Conservation (phyloP, 2,329 filamentous ascomycete species). For the Proliferodiscus dingleyae region DNA sequence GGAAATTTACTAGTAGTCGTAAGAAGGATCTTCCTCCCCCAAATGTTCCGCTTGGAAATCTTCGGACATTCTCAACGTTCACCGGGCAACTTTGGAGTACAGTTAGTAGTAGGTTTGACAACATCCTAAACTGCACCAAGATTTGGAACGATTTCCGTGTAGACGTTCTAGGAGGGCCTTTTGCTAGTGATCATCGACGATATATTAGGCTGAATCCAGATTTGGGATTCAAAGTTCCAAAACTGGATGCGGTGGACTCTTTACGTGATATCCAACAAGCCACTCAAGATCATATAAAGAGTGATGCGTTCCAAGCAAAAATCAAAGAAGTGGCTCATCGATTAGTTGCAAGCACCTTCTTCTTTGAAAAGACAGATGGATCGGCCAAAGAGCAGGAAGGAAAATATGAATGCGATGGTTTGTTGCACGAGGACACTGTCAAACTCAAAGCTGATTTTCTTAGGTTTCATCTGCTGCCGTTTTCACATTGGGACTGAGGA, state of each 20-base stretch:
- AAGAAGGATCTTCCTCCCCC: too few relatives aligned
- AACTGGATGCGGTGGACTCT: not conserved
- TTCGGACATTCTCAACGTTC: too few relatives aligned
- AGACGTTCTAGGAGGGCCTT: not conserved
- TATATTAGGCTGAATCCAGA: conserved; percentile 5
- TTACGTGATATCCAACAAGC: not conserved
- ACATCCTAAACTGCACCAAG: not conserved
- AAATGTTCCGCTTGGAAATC: too few relatives aligned
- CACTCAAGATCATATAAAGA: not conserved
- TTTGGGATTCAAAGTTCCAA: not conserved
- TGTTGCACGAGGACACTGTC: not conserved
- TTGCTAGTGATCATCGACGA: not conserved
- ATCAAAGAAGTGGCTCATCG: not conserved
- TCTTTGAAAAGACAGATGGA: conserved; percentile 4
- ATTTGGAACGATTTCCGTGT: conserved; percentile 1
- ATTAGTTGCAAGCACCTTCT: conserved; percentile 5
- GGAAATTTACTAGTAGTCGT: too few relatives aligned
- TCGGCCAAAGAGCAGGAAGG: not conserved
- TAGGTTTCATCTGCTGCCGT: not conserved
- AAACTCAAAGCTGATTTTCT: not conserved
- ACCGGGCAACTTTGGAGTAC: not conserved
- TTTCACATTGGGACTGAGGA: not conserved
- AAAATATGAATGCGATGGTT: not conserved
- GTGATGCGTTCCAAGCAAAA: not conserved
- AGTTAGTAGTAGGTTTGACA: not conserved